Evolutionary conservation across 371 early-diverging fungal genomes (phyloP), one percentile per base, ranked within the genome.

Genomic region (Mortierella sp.): DNA sequence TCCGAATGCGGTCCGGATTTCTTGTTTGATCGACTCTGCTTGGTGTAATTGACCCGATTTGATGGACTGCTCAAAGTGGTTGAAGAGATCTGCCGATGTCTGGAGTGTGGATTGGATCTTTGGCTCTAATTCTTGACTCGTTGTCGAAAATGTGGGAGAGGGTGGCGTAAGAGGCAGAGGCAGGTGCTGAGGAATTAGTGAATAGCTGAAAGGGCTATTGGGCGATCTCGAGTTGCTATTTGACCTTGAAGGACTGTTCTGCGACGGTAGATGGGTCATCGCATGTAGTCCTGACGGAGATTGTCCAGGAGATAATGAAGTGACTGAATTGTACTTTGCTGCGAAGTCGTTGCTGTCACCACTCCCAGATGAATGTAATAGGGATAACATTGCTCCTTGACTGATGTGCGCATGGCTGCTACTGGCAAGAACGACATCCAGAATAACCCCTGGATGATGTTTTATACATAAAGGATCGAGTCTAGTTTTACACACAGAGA

Each of bases 1-100:
- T 3, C 21, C 30, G 27, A 67, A 60, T 3, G 49, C 49, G 5
- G 32, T 39, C 37, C 60, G 53, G 50, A 67, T 67, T 34, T 60
- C 60, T 39, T 60, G 43, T 26, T 56, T 67, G 68, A 67, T 67
- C 8, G 60, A 49, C 24, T 67, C 60, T 15, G 67, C 59, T 7
- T 59, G 67, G 11, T 50, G 34, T 27, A 66, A 15, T 24, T 60
- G 68, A 15, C 68, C 68, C 0, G 48, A 47, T 39, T 65, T 65
- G 46, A 65, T 65, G 11, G 66, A 65, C 3, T 57, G 51, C 19
- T 65, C 66, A 39, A 65, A 65, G 31, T 58, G 51, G 19, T 39
- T 46, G 32, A 65, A 65, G 3, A 65, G 37, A 1, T 58, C 52
- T 4, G 57, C 57, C 1, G 66, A 65, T 8, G 57, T 37, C 39